A percentile compares a stretch with the other conserved stretches of the same genome.
These are phyloP conservation scores for Cyberlindnera xylosilytica DNA, from an alignment of 805 yeast species.

Conservation along the genomic window DNA sequence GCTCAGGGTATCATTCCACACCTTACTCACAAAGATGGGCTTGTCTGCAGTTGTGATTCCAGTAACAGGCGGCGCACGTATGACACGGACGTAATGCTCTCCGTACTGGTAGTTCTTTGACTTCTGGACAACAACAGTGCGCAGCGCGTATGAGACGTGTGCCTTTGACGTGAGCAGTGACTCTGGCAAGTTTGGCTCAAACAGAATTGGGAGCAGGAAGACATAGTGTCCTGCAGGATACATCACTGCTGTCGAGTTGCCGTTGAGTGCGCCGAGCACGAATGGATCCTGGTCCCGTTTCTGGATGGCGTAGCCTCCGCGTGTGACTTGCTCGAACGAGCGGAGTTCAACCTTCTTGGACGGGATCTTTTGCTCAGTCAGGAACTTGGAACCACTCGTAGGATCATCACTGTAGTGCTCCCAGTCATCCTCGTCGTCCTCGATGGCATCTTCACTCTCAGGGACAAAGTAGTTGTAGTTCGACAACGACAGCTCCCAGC, in stretches of 20 bases:
- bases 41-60: conserved; percentile 49
- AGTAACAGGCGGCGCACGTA: conserved; percentile 39
- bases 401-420: conserved; percentile 9
- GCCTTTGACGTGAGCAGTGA: conserved; percentile 52
- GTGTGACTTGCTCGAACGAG: conserved; percentile 15
- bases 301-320: conserved; percentile 16
- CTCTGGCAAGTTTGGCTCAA: conserved; percentile 64
- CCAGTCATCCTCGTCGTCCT: conserved; percentile 16
- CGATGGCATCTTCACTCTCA: conserved; percentile 18
- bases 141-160: conserved; percentile 40
- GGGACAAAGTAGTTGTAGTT: conserved; percentile 45
- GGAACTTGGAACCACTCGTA: conserved; percentile 5
- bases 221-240: conserved; percentile 67
- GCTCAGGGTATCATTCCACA: conserved; percentile 69
- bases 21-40: conserved; percentile 71
- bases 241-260: conserved; percentile 8
- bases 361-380: conserved; percentile 17
- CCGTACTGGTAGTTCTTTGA: conserved; percentile 31
- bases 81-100: conserved; percentile 32
- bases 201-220: conserved; percentile 58
- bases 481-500: conserved; percentile 41
- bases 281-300: conserved; percentile 17
- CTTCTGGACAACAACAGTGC: conserved; percentile 29
- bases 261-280: conserved; percentile 15
- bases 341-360: conserved; percentile 12